Evolutionary conservation across 192 early-diverging fungal species (phyloP).

Genomic region (Coemansia sp.): DNA sequence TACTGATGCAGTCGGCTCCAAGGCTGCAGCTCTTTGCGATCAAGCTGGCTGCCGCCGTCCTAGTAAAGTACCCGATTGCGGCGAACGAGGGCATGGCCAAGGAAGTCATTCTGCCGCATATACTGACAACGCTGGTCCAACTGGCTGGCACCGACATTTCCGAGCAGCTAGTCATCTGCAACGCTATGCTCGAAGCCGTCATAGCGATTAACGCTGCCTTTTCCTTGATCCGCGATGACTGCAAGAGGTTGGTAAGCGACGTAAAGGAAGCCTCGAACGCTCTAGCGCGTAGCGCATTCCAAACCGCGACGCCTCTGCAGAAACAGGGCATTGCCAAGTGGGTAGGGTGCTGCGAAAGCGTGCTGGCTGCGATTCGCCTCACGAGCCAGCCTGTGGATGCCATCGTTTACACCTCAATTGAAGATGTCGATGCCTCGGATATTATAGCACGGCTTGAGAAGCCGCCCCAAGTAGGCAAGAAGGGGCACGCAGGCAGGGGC

Average conservation of each 20-base stretch:
- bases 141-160: conserved; percentile 20
- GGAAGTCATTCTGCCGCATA: conserved; percentile 50
- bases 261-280: conserved; percentile 21
- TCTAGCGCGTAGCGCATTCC: background rate
- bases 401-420: conserved; percentile 9
- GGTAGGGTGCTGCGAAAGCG: conserved; percentile 28
- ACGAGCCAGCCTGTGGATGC: background rate
- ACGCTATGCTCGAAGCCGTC: conserved; percentile 40
- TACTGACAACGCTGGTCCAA: conserved; percentile 43
- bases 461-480: background rate
- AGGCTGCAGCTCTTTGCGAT: conserved; percentile 43
- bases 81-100: conserved; percentile 46
- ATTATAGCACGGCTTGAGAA: conserved; percentile 11
- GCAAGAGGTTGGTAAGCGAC: conserved; percentile 16
- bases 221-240: conserved; percentile 24
- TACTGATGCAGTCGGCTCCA: conserved; percentile 49
- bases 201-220: conserved; percentile 18
- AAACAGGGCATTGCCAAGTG: conserved; percentile 20
- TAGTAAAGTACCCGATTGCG: conserved; percentile 42
- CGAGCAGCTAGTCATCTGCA: conserved; percentile 33
- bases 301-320: conserved; percentile 1
- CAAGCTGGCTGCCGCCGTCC: conserved; percentile 39
- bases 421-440: conserved; percentile 3
- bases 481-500: background rate
- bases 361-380: conserved; percentile 8